These are phyloP conservation scores for Linaria vulgaris DNA, from an alignment of 257 asterid species.

Conservation along the genomic window DNA sequence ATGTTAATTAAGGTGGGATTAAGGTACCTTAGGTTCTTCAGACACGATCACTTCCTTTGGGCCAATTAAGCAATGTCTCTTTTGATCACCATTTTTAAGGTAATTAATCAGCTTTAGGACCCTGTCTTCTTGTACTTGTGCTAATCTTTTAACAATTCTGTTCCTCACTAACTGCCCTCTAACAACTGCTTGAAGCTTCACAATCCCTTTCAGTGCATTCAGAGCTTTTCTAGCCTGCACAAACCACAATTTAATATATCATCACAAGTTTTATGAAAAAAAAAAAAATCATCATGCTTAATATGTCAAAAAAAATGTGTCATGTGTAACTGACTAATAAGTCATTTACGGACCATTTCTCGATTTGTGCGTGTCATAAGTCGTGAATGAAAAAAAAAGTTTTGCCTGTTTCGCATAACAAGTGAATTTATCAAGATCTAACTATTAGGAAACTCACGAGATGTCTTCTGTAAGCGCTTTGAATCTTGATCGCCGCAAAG, in stretches of 20 bases:
- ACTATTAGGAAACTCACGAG: constrained; percentile 54
- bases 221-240: constrained; percentile 80
- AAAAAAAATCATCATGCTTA: background rate
- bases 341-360: no score
- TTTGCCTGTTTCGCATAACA: no score
- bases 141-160: constrained; percentile 30
- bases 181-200: constrained; percentile 80
- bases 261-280: background rate
- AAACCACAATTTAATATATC: constrained; percentile 1
- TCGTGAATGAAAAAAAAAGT: no score
- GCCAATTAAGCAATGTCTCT: constrained; percentile 40
- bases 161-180: constrained; percentile 74
- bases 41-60: constrained; percentile 33
- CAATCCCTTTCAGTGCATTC: constrained; percentile 74
- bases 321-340: no score
- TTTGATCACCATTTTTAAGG: constrained; percentile 42
- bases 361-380: no score
- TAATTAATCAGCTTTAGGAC: constrained; percentile 43
- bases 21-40: constrained; percentile 50
- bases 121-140: constrained; percentile 35
- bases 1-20: no score
- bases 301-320: no score
- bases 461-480: constrained; percentile 65
- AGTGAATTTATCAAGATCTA: no score
- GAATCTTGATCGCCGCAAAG: constrained; percentile 53